Evolutionary conservation across 768 basidiomycete species (phyloP).

Genomic region (Termitomyces sp.): DNA sequence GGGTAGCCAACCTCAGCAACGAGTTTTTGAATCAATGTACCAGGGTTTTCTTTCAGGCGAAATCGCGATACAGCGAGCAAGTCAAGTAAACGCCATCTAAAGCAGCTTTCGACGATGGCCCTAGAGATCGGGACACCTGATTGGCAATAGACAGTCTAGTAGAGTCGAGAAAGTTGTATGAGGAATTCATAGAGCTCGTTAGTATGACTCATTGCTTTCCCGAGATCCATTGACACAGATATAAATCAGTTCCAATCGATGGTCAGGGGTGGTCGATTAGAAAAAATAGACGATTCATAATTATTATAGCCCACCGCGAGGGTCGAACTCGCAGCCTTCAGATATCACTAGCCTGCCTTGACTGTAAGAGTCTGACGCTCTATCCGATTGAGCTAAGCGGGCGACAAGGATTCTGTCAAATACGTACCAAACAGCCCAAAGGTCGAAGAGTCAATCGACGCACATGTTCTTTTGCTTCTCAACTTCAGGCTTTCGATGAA

Average conservation of each 20-base stretch:
- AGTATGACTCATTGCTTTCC: too few species aligned
- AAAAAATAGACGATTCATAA: too few species aligned
- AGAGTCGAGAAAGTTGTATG: neutral
- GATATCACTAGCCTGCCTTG: slow-evolving; percentile 28
- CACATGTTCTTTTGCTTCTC: too few species aligned
- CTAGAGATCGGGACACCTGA: slow-evolving; percentile 3
- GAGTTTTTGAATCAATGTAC: slow-evolving; percentile 1
- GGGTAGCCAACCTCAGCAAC: neutral
- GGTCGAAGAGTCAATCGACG: too few species aligned
- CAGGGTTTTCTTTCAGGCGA: slow-evolving; percentile 6
- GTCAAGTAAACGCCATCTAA: slow-evolving; percentile 77
- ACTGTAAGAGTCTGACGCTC: slow-evolving; percentile 54
- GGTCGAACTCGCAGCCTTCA: slow-evolving; percentile 86
- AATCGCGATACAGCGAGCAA: slow-evolving; percentile 78
- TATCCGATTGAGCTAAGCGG: slow-evolving; percentile 65
- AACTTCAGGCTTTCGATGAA: too few species aligned
- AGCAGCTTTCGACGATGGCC: slow-evolving; percentile 10
- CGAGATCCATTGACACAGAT: too few species aligned
- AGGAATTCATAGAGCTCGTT: neutral
- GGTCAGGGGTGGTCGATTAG: too few species aligned
- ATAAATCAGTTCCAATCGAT: too few species aligned
- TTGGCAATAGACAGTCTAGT: slow-evolving; percentile 1
- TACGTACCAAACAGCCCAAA: too few species aligned
- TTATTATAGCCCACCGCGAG: slow-evolving; percentile 39
- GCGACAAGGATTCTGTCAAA: slow-evolving; percentile 22